phyloP scores from a whole-genome alignment of 768 basidiomycete genomes.

The Trametes punicea region DNA sequence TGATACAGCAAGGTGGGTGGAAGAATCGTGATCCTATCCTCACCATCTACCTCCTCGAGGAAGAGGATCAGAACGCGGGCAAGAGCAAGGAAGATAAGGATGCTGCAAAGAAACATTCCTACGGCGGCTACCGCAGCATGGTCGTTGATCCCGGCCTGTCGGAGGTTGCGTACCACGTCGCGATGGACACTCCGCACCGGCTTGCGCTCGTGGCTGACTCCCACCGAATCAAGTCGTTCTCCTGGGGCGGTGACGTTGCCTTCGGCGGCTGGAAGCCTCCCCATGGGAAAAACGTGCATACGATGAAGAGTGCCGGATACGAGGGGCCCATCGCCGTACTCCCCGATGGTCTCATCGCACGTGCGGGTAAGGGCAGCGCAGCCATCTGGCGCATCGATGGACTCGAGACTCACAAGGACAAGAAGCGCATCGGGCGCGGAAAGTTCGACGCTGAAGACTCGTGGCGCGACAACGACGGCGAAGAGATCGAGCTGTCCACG shows the following conservation, averaged over 20 bases:
- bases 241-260: conserved; percentile 24
- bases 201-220: conserved; percentile 37
- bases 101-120: neutral
- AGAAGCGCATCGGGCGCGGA: conserved; percentile 2
- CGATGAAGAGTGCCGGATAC: conserved; percentile 26
- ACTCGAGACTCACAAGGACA: conserved; percentile 30
- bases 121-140: neutral
- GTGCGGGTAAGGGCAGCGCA: conserved; percentile 34
- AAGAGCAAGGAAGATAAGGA: neutral
- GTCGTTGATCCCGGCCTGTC: conserved; percentile 25
- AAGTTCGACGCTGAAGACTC: neutral
- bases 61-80: conserved; percentile 6
- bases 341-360: conserved; percentile 26
- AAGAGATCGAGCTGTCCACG: conserved; percentile 32
- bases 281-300: conserved; percentile 30
- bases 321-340: conserved; percentile 33
- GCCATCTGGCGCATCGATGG: conserved; percentile 37
- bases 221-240: conserved; percentile 37
- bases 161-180: conserved; percentile 20
- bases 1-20: conserved; percentile 30
- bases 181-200: conserved; percentile 11
- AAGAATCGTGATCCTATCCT: conserved; percentile 34
- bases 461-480: conserved; percentile 27
- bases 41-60: conserved; percentile 25
- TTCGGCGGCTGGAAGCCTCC: neutral